phyloP scores from a whole-genome alignment of 2,329 filamentous ascomycete genomes.

The Talaromyces rugulosus region DNA sequence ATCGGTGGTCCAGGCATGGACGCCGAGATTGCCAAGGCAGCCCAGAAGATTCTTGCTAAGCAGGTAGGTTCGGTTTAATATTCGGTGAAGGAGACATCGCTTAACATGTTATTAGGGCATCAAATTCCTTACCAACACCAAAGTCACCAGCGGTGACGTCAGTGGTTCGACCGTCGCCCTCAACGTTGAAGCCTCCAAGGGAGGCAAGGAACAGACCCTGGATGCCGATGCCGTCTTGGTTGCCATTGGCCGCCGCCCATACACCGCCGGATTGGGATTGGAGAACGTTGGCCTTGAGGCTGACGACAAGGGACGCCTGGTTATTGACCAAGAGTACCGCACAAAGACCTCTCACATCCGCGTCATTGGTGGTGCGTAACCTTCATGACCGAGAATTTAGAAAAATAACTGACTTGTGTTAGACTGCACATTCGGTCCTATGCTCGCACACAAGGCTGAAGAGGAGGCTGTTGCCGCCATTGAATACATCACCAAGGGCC shows the following conservation, averaged over 20 bases:
- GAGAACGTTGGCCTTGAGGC: slow-evolving; percentile 75
- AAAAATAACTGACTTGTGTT: not conserved
- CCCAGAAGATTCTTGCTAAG: slow-evolving; percentile 90
- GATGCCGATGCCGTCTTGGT: slow-evolving; percentile 95
- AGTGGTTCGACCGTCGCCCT: slow-evolving; percentile 74
- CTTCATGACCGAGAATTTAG: slow-evolving; percentile 10
- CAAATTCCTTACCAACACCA: slow-evolving; percentile 97
- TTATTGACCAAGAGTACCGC: slow-evolving; percentile 98
- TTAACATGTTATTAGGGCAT: slow-evolving; percentile 54
- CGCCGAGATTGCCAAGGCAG: slow-evolving; percentile 80
- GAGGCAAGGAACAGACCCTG: slow-evolving; percentile 87
- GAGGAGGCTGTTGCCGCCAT: slow-evolving; percentile 93
- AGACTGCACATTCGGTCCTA: slow-evolving; percentile 77
- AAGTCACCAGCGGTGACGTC: slow-evolving; percentile 82
- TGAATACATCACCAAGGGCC: slow-evolving; percentile 96
- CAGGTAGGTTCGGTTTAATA: slow-evolving; percentile 45
- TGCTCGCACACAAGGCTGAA: slow-evolving; percentile 99
- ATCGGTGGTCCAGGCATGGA: slow-evolving; percentile 99
- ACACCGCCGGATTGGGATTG: slow-evolving; percentile 84
- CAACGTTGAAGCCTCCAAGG: slow-evolving; percentile 86
- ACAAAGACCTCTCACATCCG: slow-evolving; percentile 97
- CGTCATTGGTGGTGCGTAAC: slow-evolving; percentile 65
- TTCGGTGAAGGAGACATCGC: not conserved
- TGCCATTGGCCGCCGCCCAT: slow-evolving; percentile 92
- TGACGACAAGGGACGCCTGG: slow-evolving; percentile 88